These are phyloP conservation scores for Trichoderma cornu-damae DNA, from an alignment of 2,329 filamentous ascomycete species.

Conservation along the genomic window DNA sequence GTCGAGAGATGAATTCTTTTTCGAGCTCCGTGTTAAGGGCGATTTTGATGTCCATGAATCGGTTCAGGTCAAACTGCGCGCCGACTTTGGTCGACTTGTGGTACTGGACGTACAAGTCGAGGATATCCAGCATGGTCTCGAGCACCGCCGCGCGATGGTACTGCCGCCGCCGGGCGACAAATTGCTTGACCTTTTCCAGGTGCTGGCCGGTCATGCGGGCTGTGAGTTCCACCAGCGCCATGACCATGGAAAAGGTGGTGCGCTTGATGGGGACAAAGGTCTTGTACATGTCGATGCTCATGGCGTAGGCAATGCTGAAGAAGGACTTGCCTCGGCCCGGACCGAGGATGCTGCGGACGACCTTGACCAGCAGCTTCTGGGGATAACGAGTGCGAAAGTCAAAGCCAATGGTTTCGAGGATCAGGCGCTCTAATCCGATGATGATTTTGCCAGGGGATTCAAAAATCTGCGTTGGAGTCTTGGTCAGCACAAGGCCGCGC, in stretches of 20 bases:
- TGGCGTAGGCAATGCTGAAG: slow-evolving; percentile 67
- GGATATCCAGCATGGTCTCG: slow-evolving; percentile 83
- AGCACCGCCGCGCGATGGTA: slow-evolving; percentile 46
- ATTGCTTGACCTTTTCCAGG: slow-evolving; percentile 44
- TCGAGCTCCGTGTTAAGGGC: slow-evolving; percentile 77
- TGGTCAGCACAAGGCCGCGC: background rate
- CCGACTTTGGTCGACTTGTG: slow-evolving; percentile 70
- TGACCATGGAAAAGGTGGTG: slow-evolving; percentile 75
- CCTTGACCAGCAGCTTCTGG: slow-evolving; percentile 77
- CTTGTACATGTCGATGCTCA: slow-evolving; percentile 85
- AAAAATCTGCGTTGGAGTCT: slow-evolving; percentile 56
- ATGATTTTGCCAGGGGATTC: slow-evolving; percentile 74
- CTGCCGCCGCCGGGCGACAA: slow-evolving; percentile 46
- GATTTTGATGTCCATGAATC: slow-evolving; percentile 83
- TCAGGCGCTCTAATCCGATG: slow-evolving; percentile 84
- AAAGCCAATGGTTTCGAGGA: slow-evolving; percentile 88
- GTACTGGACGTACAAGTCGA: slow-evolving; percentile 90
- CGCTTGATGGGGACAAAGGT: slow-evolving; percentile 92
- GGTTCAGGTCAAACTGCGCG: slow-evolving; percentile 63
- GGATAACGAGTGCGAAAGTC: slow-evolving; percentile 89
- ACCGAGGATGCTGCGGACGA: slow-evolving; percentile 56
- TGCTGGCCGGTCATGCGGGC: slow-evolving; percentile 59
- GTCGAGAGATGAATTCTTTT: slow-evolving; percentile 55
- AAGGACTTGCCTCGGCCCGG: slow-evolving; percentile 47
- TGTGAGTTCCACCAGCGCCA: slow-evolving; percentile 77